Evolutionary conservation across 306 rosid genomes (phyloP).

Genomic region (Lathyrus sativus): DNA sequence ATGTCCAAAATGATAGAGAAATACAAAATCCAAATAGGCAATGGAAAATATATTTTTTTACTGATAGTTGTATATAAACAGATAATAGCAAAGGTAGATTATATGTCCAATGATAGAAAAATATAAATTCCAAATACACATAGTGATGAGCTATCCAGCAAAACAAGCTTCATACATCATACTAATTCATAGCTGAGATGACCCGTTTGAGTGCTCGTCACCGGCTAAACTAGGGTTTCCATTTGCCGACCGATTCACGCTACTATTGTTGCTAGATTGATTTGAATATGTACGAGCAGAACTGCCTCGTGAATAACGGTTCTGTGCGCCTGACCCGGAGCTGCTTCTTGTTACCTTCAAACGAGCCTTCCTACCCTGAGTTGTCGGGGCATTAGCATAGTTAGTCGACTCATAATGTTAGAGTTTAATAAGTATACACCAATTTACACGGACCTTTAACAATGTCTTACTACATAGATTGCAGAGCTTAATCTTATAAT

Average conservation of each 20-base stretch:
- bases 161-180: constrained; percentile 31
- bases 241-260: constrained; percentile 65
- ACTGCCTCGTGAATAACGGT: constrained; percentile 67
- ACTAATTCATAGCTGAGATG: constrained; percentile 54
- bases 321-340: constrained; percentile 63
- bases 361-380: constrained; percentile 97
- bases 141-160: constrained; percentile 1
- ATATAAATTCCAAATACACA: constrained; percentile 5
- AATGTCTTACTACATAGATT: not conserved
- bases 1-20: no score
- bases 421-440: not conserved
- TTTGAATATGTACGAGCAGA: constrained; percentile 65
- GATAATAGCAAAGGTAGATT: not conserved
- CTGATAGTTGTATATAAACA: not conserved
- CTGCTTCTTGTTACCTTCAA: constrained; percentile 87
- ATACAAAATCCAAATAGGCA: not conserved
- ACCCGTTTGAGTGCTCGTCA: constrained; percentile 79
- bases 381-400: not conserved
- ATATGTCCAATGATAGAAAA: not conserved
- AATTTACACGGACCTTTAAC: not conserved
- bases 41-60: not conserved
- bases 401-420: not conserved
- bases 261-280: constrained; percentile 43
- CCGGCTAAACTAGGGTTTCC: constrained; percentile 67
- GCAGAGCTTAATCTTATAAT: not conserved